phyloP scores from a whole-genome alignment of 129 eudicot species.

The Logfia minima region DNA sequence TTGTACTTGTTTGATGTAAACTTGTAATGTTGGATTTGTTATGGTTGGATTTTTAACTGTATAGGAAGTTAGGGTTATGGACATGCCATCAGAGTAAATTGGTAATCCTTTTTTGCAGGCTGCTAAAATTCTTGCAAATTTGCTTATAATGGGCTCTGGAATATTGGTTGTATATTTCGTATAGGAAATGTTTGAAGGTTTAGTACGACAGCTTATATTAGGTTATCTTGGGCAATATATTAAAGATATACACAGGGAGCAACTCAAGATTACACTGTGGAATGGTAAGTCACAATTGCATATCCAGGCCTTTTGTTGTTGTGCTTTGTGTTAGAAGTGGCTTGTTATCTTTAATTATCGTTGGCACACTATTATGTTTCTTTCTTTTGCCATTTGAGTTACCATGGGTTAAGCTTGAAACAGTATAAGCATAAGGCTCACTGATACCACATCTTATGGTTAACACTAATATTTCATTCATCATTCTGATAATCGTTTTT shows the following conservation, averaged over 20 bases:
- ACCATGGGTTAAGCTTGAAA: no score
- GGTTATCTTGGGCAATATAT: slow-evolving; percentile 93
- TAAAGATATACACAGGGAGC: slow-evolving; percentile 89
- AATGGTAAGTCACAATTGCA: slow-evolving; percentile 45
- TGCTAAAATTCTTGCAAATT: no score
- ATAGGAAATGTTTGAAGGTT: slow-evolving; percentile 86
- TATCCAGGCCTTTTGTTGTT: slow-evolving; percentile 16
- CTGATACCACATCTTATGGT: slow-evolving; percentile 11
- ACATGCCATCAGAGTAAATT: no score
- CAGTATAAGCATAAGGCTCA: background rate
- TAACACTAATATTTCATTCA: no score
- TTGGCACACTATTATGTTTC: background rate
- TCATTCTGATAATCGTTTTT: no score
- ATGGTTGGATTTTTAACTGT: no score
- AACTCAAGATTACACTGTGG: slow-evolving; percentile 95
- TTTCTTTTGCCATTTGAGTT: no score
- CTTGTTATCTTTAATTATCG: slow-evolving; percentile 2
- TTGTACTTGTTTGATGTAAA: no score
- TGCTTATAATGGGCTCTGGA: no score
- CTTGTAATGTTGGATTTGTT: no score
- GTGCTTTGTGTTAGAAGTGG: background rate
- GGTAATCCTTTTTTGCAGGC: no score
- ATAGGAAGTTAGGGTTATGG: no score
- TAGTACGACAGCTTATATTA: slow-evolving; percentile 75
- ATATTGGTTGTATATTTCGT: slow-evolving; percentile 17